Evolutionary conservation across 2,329 filamentous ascomycete genomes (phyloP), one percentile per base, ranked within the genome.

Genomic region (Pseudogymnoascus sp.): DNA sequence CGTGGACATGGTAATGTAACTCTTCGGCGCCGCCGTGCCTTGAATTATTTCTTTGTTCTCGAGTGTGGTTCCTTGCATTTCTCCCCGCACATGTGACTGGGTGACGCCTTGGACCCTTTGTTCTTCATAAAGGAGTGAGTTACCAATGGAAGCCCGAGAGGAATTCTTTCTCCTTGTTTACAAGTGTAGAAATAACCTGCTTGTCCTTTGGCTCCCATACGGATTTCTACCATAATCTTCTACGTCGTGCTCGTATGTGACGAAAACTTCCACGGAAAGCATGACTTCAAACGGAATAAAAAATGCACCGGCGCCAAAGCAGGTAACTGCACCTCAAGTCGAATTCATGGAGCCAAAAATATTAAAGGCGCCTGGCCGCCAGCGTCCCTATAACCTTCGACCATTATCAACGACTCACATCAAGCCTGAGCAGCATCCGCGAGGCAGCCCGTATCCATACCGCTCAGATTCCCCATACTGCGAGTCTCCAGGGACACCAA

Each of bases 371-470:
- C 49, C 49, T n/a, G 29, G 29, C 29, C 49, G 49, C 16, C 49
- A 55, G 49, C 49, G 49, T 7, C 49, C 49, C 19, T 12, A 12
- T 55, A 55, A 61, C 39, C 60, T 61, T 33, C 60, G 60, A 11
- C 60, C 60, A 19, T 26, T 61, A 45, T 43, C 60, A 35, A 61
- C 60, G 21, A 52, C 19, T 19, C 41, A 61, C n/a, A 45, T 33
- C 31, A 21, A 52, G 19, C 31, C 59, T 14, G 38, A 23, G 11
- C 59, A 60, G 41, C 35, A 12, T 60, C 33, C 12, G 2, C 26
- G 29, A 2, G 29, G 49, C 16, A 55, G 49, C 49, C 49, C 49
- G 19, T 33, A 55, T 19, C 49, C 49, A 33, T 55, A 21, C 29
- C 49, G 16, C 29, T 33, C 49, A 55, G 16, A 55, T 14, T 55